These are phyloP conservation scores for Pseudodiploospora longispora DNA, from an alignment of 2,329 filamentous ascomycete genomes.

Conservation along the genomic window DNA sequence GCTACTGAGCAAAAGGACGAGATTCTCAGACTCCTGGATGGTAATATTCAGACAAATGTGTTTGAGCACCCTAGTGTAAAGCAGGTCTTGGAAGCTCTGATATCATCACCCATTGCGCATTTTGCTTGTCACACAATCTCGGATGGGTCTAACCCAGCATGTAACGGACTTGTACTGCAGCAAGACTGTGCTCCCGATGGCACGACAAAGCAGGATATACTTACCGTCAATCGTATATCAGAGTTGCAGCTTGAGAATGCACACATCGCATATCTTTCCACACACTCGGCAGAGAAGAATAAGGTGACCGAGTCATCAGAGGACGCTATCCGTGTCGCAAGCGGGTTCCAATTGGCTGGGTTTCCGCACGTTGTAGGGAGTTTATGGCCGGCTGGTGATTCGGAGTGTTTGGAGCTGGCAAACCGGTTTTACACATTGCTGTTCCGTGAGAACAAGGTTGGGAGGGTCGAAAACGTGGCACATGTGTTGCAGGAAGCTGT, in stretches of 20 bases:
- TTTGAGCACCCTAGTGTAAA: no score
- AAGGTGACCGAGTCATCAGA: constrained; percentile 15
- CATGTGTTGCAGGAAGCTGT: no score
- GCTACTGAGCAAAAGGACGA: no score
- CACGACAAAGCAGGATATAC: neutral
- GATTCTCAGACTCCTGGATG: no score
- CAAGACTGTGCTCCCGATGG: no score
- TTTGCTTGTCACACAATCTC: no score
- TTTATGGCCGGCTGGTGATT: constrained; percentile 21
- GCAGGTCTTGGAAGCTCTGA: no score
- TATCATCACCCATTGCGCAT: no score
- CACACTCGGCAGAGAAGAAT: constrained; percentile 27
- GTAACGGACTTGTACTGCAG: no score
- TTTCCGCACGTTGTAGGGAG: constrained; percentile 26
- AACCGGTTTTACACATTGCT: constrained; percentile 7
- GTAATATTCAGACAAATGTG: no score
- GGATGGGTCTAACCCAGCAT: no score
- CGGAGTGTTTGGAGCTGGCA: constrained; percentile 15
- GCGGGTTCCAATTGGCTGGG: constrained; percentile 27
- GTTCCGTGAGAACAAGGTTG: constrained; percentile 6
- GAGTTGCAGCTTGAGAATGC: constrained; percentile 9
- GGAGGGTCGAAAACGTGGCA: no score
- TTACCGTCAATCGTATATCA: neutral
- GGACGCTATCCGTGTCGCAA: constrained; percentile 26
- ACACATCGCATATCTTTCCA: constrained; percentile 26